Evolutionary conservation across 306 rosid species (phyloP).

Genomic region (Cercis canadensis): DNA sequence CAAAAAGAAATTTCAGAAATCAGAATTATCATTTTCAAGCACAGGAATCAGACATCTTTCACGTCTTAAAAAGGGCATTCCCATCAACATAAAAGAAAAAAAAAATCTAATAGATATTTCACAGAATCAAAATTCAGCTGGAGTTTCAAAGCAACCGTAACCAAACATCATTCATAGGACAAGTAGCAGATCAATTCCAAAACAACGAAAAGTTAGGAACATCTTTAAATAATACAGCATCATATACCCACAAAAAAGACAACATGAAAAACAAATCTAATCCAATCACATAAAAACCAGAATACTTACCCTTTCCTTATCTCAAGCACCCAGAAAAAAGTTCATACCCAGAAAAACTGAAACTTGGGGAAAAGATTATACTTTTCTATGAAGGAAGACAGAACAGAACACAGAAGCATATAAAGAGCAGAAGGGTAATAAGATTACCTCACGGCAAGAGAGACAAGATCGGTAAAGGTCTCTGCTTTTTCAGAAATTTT

Average conservation of each 20-base stretch:
- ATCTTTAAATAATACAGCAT: slow-evolving; percentile 17
- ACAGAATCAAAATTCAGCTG: slow-evolving; percentile 26
- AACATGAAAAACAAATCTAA: slow-evolving; percentile 34
- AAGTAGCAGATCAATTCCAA: slow-evolving; percentile 41
- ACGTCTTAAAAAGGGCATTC: background rate
- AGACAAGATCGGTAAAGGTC: slow-evolving; percentile 56
- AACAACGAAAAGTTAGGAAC: slow-evolving; percentile 27
- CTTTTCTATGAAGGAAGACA: background rate
- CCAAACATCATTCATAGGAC: slow-evolving; percentile 26
- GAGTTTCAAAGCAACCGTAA: slow-evolving; percentile 18
- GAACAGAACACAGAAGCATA: slow-evolving; percentile 15
- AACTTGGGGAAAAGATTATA: slow-evolving; percentile 18
- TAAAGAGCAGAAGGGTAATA: slow-evolving; percentile 30
- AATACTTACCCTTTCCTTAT: slow-evolving; percentile 35
- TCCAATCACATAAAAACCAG: slow-evolving; percentile 2
- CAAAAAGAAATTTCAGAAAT: too few relatives aligned
- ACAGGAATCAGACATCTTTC: too few relatives aligned
- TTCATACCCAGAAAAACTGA: slow-evolving; percentile 34
- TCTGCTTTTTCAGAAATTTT: slow-evolving; percentile 22
- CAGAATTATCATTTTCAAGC: too few relatives aligned
- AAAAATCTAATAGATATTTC: background rate
- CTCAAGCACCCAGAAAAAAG: slow-evolving; percentile 36
- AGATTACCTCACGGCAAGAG: slow-evolving; percentile 50
- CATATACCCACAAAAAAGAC: slow-evolving; percentile 27
- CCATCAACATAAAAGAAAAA: slow-evolving; percentile 18